Percentiles rank a stretch among this genome's conserved stretches.
Conservation (phyloP, 129 eudicot species). For the Saussurea involucrata region DNA sequence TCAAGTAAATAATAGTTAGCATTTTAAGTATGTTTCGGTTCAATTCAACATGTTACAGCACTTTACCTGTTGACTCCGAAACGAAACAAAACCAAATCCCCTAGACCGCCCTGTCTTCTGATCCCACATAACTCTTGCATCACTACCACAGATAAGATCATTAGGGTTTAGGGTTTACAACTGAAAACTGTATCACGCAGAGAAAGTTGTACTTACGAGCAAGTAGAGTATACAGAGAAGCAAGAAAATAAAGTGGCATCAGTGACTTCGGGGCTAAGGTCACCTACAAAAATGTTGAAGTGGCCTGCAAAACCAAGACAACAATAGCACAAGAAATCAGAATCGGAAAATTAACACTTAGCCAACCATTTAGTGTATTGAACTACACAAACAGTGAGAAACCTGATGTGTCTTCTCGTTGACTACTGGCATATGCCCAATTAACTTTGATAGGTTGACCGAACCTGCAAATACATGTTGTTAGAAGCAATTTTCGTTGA, state of each 20-base stretch:
- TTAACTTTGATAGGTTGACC: slow-evolving; percentile 49
- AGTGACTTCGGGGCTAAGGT: slow-evolving; percentile 95
- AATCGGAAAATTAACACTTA: neutral
- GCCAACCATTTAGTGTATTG: neutral
- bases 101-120: slow-evolving; percentile 98
- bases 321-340: neutral
- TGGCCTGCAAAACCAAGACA: slow-evolving; percentile 49
- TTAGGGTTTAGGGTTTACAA: neutral
- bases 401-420: slow-evolving; percentile 95
- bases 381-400: neutral
- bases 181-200: neutral
- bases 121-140: slow-evolving; percentile 99
- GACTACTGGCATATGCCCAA: slow-evolving; percentile 92
- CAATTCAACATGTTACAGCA: neutral
- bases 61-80: slow-evolving; percentile 89
- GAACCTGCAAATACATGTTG: slow-evolving; percentile 47
- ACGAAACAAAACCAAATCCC: slow-evolving; percentile 98
- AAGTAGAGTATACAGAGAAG: slow-evolving; percentile 76
- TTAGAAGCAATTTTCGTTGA: slow-evolving; percentile 8
- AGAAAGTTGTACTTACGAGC: slow-evolving; percentile 72
- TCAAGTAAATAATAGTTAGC: slow-evolving; percentile 6
- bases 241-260: slow-evolving; percentile 90
- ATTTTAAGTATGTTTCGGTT: neutral
- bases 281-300: slow-evolving; percentile 95
- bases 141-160: slow-evolving; percentile 36